Evolutionary conservation across 2,329 filamentous ascomycete species (phyloP), one percentile per base, ranked within the genome.

Genomic region (Venturia carpophila): DNA sequence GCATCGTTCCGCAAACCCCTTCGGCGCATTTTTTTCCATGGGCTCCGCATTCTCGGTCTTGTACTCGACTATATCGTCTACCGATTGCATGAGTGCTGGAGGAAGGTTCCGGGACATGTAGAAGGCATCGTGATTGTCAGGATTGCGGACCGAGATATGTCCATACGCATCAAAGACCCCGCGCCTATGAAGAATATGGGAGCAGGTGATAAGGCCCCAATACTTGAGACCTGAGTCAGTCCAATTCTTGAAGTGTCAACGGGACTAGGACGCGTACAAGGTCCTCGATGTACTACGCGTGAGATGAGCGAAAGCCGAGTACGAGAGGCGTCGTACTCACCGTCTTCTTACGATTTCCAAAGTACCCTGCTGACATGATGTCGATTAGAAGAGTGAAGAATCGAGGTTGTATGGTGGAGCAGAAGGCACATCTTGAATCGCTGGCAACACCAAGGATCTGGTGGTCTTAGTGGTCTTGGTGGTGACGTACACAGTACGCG

Each of bases 1-100:
- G 68, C 74, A 76, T 21, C 79, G 72, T 69, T 81, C 79, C 5
- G 74, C 65, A 65, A 77, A 80, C 15, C 63, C 45, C 17, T 27
- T 0, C 68, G 68, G 60, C 71, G 68, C 70, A 30, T 73, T 64
- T 62, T 74, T 75, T 66, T 76, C 74, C 0, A 76, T 72, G 5
- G 71, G 67, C 21, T 68, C 71, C 1, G 75, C 78, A 65, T 79
- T 75, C 5, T 75, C 73, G 43, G 80, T 72, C 21, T 74, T 71
- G 69, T 80, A 80, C 67, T 79, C 77, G 60, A 79, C 70, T 10
- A 81, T 67, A 67, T 81, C 77, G 10, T 75, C 73, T 9, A 73
- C 72, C 3, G 70, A 72, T 64, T 75, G 74, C 21, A 80, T 72
- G 3, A 80, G 69, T 0, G 78, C 78, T 5, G 79, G 78, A 1